Base-by-base conservation (phyloP, 768 basidiomycete species). In the Suillus americanus region DNA sequence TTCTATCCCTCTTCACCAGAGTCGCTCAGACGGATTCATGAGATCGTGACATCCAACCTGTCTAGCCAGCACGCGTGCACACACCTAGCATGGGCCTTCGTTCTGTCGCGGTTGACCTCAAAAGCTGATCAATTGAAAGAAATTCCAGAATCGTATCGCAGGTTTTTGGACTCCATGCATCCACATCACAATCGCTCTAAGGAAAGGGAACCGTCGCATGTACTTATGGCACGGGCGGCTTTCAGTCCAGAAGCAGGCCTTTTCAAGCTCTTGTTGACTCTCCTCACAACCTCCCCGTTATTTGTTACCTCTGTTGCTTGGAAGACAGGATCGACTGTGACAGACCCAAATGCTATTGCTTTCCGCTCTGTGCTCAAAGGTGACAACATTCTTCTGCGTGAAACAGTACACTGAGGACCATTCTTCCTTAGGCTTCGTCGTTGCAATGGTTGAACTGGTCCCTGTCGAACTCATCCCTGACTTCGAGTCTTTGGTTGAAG, bases 351-450 rank as follows among this genome's bases (percentile, higher is more conserved):
- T 70, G 86, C 89, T 0, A 84, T 91, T 30, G 90, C 89, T 0
- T 92, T 86, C 72, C 86, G 94, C 40, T 91, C 92, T 7, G 89
- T 95, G 16, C 69, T 95, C 61, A 97, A 95, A 85, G 92, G 94
- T 93, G 51, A 40, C 80, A 72, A 5, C 38, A 28, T 65, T 65
- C 33, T 41, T 41, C 18, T n/a, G 30, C 43, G 8, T 64, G n/a
- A 3, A 5, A 33, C 63, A 20, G 38, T 8, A 57, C 25, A 6
- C n/a, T 64, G 23, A 23, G n/a, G 4, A 48, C 72, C 14, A 69
- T 60, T 40, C 50, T 64, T 38, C 23, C 45, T 54, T 43, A 96
- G 94, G 93, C 46, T 85, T 96, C 23, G 61, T 95, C 25, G 88
- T 93, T 61, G 84, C 88, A 3, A 77, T 94, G 5, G 83, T 89